Evolutionary conservation across 2,329 filamentous ascomycete genomes (phyloP).

Genomic region (Epichloe baconii): DNA sequence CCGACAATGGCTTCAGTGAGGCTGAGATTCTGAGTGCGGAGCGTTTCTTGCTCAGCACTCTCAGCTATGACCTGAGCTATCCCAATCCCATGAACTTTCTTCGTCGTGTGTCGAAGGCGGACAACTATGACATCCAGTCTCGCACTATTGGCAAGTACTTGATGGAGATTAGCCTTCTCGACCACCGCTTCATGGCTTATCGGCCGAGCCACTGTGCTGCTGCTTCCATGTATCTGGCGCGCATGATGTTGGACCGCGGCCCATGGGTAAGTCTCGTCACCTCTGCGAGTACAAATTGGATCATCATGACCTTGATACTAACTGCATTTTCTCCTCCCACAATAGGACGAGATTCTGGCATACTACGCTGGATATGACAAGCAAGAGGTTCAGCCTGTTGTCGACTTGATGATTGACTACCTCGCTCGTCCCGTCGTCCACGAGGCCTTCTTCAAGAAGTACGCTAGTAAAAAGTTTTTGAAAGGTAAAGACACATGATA

Average conservation of each 20-base stretch:
- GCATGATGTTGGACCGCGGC: conserved; percentile 79
- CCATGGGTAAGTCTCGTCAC: conserved; percentile 57
- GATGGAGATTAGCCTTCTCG: conserved; percentile 90
- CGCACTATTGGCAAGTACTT: conserved; percentile 95
- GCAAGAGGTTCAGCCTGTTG: conserved; percentile 83
- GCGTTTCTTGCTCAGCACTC: conserved; percentile 77
- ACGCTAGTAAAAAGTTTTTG: conserved; percentile 97
- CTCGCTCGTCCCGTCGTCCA: conserved; percentile 80
- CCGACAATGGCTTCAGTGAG: conserved; percentile 91
- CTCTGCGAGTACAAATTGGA: too few relatives aligned
- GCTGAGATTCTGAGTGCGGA: conserved; percentile 95
- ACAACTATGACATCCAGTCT: conserved; percentile 97
- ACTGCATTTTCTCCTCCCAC: not conserved
- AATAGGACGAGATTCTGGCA: conserved; percentile 65
- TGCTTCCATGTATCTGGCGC: conserved; percentile 86
- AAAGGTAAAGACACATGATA: conserved; percentile 57
- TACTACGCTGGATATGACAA: conserved; percentile 92
- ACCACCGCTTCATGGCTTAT: conserved; percentile 85
- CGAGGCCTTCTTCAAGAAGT: conserved; percentile 99
- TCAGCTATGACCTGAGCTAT: conserved; percentile 96
- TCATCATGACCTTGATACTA: conserved; percentile 6
- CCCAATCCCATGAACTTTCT: conserved; percentile 99
- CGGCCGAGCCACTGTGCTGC: conserved; percentile 84
- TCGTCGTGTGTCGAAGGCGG: conserved; percentile 94
- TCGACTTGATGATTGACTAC: conserved; percentile 93